These are phyloP conservation scores for Crithidia acanthocephali DNA, from an alignment of 208 protist species.

Conservation along the genomic window DNA sequence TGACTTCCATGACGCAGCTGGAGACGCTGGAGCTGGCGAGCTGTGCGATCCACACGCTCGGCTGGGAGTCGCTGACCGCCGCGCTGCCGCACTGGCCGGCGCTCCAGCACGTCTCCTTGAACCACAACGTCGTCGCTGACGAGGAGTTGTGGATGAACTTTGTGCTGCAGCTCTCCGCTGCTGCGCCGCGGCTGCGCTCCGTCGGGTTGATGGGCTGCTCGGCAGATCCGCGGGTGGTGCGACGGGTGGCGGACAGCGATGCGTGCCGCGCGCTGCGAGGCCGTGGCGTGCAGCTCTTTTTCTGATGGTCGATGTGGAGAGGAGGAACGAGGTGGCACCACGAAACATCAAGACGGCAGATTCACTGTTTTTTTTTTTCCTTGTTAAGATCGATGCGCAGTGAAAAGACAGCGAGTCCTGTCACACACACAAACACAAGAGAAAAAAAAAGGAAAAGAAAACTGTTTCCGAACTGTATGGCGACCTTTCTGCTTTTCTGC, in stretches of 20 bases:
- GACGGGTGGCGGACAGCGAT: neutral
- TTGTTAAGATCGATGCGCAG: too few relatives aligned
- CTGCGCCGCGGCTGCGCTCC: slow-evolving; percentile 13
- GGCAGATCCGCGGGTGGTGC: neutral
- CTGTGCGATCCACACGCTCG: slow-evolving; percentile 49
- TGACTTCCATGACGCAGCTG: slow-evolving; percentile 42
- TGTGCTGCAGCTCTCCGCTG: slow-evolving; percentile 5
- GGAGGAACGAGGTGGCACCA: neutral
- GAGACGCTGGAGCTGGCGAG: slow-evolving; percentile 54
- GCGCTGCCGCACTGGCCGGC: slow-evolving; percentile 34
- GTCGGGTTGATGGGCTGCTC: slow-evolving; percentile 26
- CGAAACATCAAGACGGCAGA: too few relatives aligned
- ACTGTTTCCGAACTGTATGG: too few relatives aligned
- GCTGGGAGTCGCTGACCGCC: slow-evolving; percentile 67
- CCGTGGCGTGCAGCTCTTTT: slow-evolving; percentile 26
- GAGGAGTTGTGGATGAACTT: slow-evolving; percentile 6
- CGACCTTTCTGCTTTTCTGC: too few relatives aligned
- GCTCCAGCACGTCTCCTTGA: slow-evolving; percentile 53
- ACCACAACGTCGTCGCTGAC: slow-evolving; percentile 48
- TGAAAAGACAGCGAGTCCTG: too few relatives aligned
- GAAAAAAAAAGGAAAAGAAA: too few relatives aligned
- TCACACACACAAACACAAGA: too few relatives aligned
- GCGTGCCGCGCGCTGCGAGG: slow-evolving; percentile 20
- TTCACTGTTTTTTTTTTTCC: too few relatives aligned
- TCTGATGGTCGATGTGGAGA: neutral